Conservation (phyloP, 768 basidiomycete species). For the Tylopilus sp. region DNA sequence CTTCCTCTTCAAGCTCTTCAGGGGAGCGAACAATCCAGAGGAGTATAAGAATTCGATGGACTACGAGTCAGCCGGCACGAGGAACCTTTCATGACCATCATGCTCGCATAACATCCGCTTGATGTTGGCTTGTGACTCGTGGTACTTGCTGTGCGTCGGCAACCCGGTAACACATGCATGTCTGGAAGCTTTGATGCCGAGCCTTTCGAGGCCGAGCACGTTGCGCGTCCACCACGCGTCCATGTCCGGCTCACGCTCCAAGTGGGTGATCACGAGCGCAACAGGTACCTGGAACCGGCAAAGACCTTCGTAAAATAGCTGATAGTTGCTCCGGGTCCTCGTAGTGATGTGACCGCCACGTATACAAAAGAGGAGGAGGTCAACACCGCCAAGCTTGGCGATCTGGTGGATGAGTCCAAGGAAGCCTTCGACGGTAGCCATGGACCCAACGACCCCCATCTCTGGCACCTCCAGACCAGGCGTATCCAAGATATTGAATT, state of each 20-base stretch:
- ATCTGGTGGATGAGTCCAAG: slow-evolving; percentile 35
- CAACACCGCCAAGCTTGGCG: slow-evolving; percentile 31
- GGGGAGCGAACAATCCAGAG: slow-evolving; percentile 22
- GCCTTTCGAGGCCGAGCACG: slow-evolving; percentile 15
- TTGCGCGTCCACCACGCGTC: slow-evolving; percentile 36
- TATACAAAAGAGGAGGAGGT: slow-evolving; percentile 41
- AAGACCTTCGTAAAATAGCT: slow-evolving; percentile 40
- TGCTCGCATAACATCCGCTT: slow-evolving; percentile 12
- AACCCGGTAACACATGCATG: slow-evolving; percentile 38
- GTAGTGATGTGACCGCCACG: slow-evolving; percentile 40
- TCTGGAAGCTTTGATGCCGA: slow-evolving; percentile 25
- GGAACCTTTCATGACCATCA: slow-evolving; percentile 16
- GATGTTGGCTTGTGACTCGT: slow-evolving; percentile 20
- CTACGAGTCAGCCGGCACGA: slow-evolving; percentile 28
- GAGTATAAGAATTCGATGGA: slow-evolving; percentile 21
- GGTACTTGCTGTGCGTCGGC: slow-evolving; percentile 27
- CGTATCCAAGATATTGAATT: slow-evolving; percentile 33
- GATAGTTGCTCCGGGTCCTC: slow-evolving; percentile 38
- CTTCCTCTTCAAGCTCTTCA: slow-evolving; percentile 24
- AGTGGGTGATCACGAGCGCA: slow-evolving; percentile 36
- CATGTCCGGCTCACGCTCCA: slow-evolving; percentile 36
- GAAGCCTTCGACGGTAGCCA: slow-evolving; percentile 31
- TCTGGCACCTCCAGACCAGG: slow-evolving; percentile 34
- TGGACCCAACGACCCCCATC: slow-evolving; percentile 23
- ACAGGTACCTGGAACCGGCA: slow-evolving; percentile 34